Base-by-base conservation (phyloP, 2,329 filamentous ascomycete genomes). In the Fusarium torulosum region DNA sequence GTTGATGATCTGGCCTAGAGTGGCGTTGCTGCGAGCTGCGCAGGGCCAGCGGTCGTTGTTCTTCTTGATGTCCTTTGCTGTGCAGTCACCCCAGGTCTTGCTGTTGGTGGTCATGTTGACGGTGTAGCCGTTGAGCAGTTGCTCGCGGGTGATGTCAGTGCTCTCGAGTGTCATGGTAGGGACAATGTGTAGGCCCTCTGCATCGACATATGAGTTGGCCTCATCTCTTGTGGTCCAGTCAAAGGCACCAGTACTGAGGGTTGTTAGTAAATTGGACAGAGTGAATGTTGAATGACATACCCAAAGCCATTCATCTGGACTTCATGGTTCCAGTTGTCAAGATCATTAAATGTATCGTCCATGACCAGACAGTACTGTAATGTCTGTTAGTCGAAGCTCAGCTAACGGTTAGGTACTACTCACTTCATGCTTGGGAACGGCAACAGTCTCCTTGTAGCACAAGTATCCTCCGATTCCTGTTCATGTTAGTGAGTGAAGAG, bases 191-290 rank as follows among this genome's bases (percentile, higher is more conserved):
- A 86, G 77, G 9, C 82, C 83, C 41, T 82, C 76, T 1, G 69
- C 73, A 61, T 84, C 81, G 29, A 80, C 76, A 69, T 80, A 85
- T 27, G 80, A 76, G 67, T 86, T 86, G 55, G 73, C 71, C 1
- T 75, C 61, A 64, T 84, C 82, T 8, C 73, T 75, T 4, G 84
- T 85, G 0, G 84, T 85, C 83, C 82, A 84, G 75, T 86, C 84
- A 72, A 86, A 86, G 29, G 81, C 76, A 9, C 81, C 81, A 11
- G 54, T 72, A 7, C 70, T 72, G 20, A 7, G 6, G 13, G 19
- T 2, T 45, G 27, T 71, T 15, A 72, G 57, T 38, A 1, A 1
- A 6, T 7, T 11, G 1, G 1, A 21, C 3, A 2, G 0, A 8
- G 19, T 8, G 11, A 19, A 3, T 3, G 2, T 2, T 14, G 15